Evolutionary conservation across 1,284 basidiomycete species (phyloP), one percentile per base, ranked within the genome.

Genomic region (Microbotryum lychnidis-dioicae): DNA sequence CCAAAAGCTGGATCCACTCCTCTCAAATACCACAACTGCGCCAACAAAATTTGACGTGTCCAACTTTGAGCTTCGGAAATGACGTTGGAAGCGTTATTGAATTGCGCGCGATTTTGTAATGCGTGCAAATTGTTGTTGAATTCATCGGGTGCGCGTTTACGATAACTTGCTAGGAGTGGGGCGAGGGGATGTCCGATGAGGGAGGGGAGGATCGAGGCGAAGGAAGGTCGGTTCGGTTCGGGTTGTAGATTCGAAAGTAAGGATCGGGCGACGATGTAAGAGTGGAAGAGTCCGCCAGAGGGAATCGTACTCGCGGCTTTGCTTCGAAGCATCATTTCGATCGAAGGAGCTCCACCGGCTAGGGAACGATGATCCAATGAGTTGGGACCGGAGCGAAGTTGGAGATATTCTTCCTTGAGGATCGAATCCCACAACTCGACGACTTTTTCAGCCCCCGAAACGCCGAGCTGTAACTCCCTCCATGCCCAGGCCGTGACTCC

Each of bases 1-100:
- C n/a, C 60, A 4, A 60, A 21, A 5, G 56, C 66, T 1, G 61
- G 59, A 5, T 45, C 12, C 12, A 20, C 46, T 20, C 21, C 33
- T 0, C 47, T 18, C 5, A 46, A 23, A 46, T 62, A 60, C 57
- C 62, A 66, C 27, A 23, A 25, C 50, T 66, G 64, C 1, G 64
- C 66, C 55, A 65, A 63, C 10, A 54, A 6, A 52, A 58, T 56
- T 50, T 68, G 66, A 12, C 63, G 56, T 10, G 65, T 8, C 47
- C 55, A 53, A 3, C 56, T 33, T 25, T 47, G 23, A 20, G 48
- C 57, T 23, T 27, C n/a, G 18, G 50, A 16, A 25, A 56, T 18
- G 46, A 37, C 25, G 48, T 10, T 18, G 1, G 44, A 31, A 10
- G 20, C 21, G 29, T 48, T 21, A 18, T 20, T 37, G 6, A 37